These are phyloP conservation scores for Aspergillus aculeatus DNA, from an alignment of 2,329 filamentous ascomycete species.

Conservation along the genomic window DNA sequence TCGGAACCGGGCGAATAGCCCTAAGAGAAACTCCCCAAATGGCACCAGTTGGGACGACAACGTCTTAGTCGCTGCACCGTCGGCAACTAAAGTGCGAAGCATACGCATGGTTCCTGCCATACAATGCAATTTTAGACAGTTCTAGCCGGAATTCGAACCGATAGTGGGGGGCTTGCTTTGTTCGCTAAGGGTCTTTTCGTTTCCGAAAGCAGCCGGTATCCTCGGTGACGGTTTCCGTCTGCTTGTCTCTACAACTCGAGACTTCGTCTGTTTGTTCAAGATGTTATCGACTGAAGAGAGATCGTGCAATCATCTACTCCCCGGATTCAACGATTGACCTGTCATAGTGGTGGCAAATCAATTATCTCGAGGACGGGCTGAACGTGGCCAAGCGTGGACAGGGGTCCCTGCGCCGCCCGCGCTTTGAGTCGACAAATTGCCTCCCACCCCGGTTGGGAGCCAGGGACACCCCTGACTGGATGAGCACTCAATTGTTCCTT, in stretches of 20 bases:
- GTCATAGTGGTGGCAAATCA: neutral
- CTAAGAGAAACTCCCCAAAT: neutral
- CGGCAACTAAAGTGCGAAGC: neutral
- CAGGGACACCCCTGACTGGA: neutral
- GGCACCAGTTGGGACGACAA: neutral
- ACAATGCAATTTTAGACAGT: neutral
- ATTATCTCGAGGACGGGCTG: neutral
- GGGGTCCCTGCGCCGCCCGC: neutral
- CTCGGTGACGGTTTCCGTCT: neutral
- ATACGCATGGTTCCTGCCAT: neutral
- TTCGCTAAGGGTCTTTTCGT: neutral
- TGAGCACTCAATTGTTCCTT: neutral
- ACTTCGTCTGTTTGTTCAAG: neutral
- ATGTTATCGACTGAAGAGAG: too few relatives aligned
- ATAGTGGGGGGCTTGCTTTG: neutral
- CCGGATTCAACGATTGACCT: neutral
- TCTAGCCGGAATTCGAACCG: neutral
- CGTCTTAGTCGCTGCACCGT: neutral
- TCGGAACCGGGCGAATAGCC: neutral
- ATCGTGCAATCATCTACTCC: neutral
- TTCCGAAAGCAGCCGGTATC: neutral
- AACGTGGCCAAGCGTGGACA: neutral
- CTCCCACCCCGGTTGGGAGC: neutral
- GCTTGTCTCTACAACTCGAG: neutral
- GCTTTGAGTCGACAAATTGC: neutral